phyloP scores from a whole-genome alignment of 306 rosid species.

The Clitoria ternatea region DNA sequence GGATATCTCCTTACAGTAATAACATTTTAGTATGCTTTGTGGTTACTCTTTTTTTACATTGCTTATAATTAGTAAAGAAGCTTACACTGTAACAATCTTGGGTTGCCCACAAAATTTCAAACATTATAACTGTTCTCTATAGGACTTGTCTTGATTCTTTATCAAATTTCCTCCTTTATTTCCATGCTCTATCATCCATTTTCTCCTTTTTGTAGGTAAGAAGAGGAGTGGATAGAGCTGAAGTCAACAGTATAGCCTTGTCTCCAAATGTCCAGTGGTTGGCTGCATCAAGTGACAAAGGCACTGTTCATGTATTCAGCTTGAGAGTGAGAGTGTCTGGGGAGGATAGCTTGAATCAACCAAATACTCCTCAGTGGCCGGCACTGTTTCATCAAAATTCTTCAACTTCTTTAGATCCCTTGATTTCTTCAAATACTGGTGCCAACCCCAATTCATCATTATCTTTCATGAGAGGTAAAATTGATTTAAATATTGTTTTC shows the following conservation, averaged over 20 bases:
- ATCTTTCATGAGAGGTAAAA: constrained; percentile 89
- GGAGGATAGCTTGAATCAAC: constrained; percentile 43
- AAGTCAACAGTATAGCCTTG: constrained; percentile 74
- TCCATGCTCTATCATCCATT: background rate
- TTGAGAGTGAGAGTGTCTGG: constrained; percentile 81
- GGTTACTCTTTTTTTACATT: background rate
- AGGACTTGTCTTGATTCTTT: constrained; percentile 13
- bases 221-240: constrained; percentile 92
- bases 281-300: constrained; percentile 94
- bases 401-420: constrained; percentile 68
- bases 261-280: constrained; percentile 91
- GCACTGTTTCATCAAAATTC: constrained; percentile 65
- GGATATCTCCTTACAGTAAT: background rate
- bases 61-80: constrained; percentile 12
- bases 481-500: no score
- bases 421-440: constrained; percentile 66
- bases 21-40: background rate
- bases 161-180: background rate
- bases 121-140: background rate
- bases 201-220: constrained; percentile 56
- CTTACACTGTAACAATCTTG: background rate
- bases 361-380: constrained; percentile 47
- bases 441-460: constrained; percentile 84
- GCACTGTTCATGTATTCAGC: constrained; percentile 85
- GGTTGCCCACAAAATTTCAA: background rate